phyloP scores from a whole-genome alignment of 208 protist genomes.

The Crithidia bombi region DNA sequence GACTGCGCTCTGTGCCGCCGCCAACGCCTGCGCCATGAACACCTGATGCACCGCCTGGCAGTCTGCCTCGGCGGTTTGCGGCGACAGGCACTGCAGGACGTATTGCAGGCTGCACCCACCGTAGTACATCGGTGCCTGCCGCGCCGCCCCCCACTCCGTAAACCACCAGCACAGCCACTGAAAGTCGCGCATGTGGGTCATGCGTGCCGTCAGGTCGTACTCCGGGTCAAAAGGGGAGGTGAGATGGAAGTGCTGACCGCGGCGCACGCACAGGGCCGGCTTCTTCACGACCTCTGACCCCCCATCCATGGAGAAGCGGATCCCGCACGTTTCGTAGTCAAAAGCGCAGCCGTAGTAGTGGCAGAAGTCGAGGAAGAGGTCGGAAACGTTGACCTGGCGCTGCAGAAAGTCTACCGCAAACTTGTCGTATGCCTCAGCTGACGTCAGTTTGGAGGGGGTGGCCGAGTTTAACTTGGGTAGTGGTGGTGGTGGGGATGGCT shows the following conservation, averaged over 20 bases:
- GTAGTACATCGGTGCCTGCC: constrained; percentile 38
- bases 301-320: constrained; percentile 67
- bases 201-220: constrained; percentile 84
- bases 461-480: neutral
- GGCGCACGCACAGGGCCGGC: constrained; percentile 64
- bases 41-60: constrained; percentile 55
- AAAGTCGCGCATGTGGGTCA: constrained; percentile 81
- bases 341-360: constrained; percentile 85
- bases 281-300: constrained; percentile 69
- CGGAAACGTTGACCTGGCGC: constrained; percentile 43
- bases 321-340: constrained; percentile 80
- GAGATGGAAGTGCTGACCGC: constrained; percentile 82
- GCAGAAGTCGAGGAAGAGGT: constrained; percentile 84
- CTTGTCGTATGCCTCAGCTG: constrained; percentile 9
- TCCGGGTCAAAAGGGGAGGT: constrained; percentile 86
- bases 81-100: constrained; percentile 71
- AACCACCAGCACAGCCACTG: constrained; percentile 84
- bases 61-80: constrained; percentile 55
- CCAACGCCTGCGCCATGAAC: constrained; percentile 34
- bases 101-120: constrained; percentile 61
- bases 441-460: neutral
- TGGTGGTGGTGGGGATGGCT: neutral
- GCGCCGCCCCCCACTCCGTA: constrained; percentile 45
- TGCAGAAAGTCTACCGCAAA: constrained; percentile 48
- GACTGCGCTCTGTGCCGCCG: constrained; percentile 3